Percentiles rank a stretch among this genome's conserved stretches.
These are phyloP conservation scores for Phanerochaete sordida DNA, from an alignment of 768 basidiomycete species.

Conservation along the genomic window DNA sequence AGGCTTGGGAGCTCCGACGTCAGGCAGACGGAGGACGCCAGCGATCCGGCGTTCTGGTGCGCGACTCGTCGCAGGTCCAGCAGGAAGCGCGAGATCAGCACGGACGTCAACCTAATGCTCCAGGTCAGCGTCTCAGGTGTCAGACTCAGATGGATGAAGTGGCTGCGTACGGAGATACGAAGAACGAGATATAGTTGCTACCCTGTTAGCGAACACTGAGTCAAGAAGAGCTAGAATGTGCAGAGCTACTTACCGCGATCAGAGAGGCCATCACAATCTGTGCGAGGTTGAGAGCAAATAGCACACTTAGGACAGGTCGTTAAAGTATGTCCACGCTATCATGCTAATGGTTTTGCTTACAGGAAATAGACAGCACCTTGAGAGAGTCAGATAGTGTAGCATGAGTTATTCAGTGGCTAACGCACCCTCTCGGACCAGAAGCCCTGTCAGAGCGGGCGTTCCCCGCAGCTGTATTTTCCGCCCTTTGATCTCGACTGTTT, in stretches of 20 bases:
- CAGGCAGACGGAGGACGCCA: neutral
- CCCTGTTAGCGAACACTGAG: slow-evolving; percentile 1
- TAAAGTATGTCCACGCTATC: too few relatives aligned
- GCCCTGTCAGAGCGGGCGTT: neutral
- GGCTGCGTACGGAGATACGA: slow-evolving; percentile 17
- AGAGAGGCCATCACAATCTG: slow-evolving; percentile 15
- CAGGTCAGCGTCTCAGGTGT: neutral
- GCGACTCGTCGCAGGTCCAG: slow-evolving; percentile 10
- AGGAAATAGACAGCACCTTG: slow-evolving; percentile 4
- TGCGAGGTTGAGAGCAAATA: slow-evolving; percentile 14
- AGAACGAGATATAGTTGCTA: slow-evolving; percentile 15
- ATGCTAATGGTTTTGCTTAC: too few relatives aligned
- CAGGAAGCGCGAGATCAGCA: slow-evolving; percentile 18
- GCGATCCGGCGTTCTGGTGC: neutral
- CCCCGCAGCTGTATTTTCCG: neutral
- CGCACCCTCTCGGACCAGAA: neutral
- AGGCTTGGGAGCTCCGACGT: neutral
- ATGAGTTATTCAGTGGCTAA: too few relatives aligned
- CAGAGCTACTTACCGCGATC: slow-evolving; percentile 3
- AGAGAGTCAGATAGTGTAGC: neutral
- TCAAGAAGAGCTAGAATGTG: neutral
- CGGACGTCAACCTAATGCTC: slow-evolving; percentile 12
- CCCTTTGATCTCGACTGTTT: slow-evolving; percentile 4
- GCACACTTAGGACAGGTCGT: neutral
- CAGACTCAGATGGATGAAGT: too few relatives aligned